A percentile compares a stretch with the other conserved stretches of the same genome.
Evolutionary conservation across 2,329 filamentous ascomycete species (phyloP).

Genomic region (Raffaelea arxii): DNA sequence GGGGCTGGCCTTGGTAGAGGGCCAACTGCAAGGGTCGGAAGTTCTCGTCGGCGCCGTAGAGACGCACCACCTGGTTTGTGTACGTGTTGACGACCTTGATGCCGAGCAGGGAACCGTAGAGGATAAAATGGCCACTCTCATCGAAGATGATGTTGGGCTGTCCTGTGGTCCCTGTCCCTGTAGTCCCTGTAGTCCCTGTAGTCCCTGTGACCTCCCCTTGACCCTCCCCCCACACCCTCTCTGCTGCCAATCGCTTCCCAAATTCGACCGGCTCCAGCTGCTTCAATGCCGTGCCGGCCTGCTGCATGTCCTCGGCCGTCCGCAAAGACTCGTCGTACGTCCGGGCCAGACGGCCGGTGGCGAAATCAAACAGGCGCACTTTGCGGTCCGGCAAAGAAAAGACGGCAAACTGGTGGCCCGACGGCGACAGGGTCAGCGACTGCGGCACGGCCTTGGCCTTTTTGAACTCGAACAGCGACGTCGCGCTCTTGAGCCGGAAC

Average conservation of each 20-base stretch:
- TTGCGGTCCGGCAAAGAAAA: constrained; percentile 91
- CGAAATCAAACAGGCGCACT: constrained; percentile 87
- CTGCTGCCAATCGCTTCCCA: constrained; percentile 73
- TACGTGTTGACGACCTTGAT: constrained; percentile 94
- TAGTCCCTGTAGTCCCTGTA: too few species aligned
- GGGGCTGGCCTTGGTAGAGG: constrained; percentile 89
- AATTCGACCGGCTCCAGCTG: constrained; percentile 89
- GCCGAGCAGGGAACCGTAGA: constrained; percentile 87
- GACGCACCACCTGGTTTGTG: constrained; percentile 83
- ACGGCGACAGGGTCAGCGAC: constrained; percentile 76
- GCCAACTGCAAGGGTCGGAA: constrained; percentile 75
- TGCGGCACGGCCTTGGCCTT: constrained; percentile 81
- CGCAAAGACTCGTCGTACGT: constrained; percentile 92
- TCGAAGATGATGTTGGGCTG: constrained; percentile 75
- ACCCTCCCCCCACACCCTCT: constrained; percentile 69
- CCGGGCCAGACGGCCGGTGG: constrained; percentile 74
- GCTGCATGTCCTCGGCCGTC: constrained; percentile 89
- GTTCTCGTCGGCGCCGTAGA: constrained; percentile 84
- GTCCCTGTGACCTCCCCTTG: too few species aligned
- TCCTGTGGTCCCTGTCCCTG: too few species aligned
- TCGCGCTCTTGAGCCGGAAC: constrained; percentile 87
- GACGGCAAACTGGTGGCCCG: constrained; percentile 75
- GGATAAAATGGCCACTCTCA: constrained; percentile 88
- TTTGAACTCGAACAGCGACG: constrained; percentile 93
- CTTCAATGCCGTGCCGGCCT: constrained; percentile 73